phyloP scores from a whole-genome alignment of 257 asterid species.

The Gardenia jasminoides region DNA sequence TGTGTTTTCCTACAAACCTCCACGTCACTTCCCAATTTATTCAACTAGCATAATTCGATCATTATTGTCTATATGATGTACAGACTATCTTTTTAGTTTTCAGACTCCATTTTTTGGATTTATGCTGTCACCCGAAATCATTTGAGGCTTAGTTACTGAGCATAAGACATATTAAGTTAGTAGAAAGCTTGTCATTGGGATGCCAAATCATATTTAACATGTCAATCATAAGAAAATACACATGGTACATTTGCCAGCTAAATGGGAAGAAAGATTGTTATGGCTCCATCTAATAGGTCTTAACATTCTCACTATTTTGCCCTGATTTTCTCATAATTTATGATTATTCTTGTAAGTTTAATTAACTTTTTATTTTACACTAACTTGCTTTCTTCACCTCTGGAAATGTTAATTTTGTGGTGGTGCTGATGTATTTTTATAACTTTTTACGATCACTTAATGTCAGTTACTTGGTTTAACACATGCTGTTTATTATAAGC shows the following conservation, averaged over 20 bases:
- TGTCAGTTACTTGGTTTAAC: background rate
- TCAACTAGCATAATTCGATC: background rate
- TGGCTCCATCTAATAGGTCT: background rate
- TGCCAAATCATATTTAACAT: background rate
- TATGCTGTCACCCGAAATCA: background rate
- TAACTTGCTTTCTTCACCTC: background rate
- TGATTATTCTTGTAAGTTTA: background rate
- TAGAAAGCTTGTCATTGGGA: background rate
- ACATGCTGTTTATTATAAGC: background rate
- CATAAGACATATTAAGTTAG: background rate
- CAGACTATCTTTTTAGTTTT: background rate
- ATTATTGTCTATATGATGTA: background rate
- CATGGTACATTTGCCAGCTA: background rate
- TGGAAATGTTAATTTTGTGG: background rate
- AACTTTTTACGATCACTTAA: background rate
- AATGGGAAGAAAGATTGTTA: background rate
- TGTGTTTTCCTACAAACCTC: background rate
- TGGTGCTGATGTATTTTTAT: background rate
- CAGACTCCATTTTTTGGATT: background rate
- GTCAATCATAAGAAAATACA: background rate
- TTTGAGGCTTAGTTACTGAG: constrained; percentile 6
- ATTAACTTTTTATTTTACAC: too few species aligned
- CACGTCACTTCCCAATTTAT: background rate
- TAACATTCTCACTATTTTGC: background rate
- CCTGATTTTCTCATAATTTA: background rate